Evolutionary conservation across 345 rosid genomes (phyloP), one percentile per base, ranked within the genome.

Genomic region (Pseudoturritis turrita): DNA sequence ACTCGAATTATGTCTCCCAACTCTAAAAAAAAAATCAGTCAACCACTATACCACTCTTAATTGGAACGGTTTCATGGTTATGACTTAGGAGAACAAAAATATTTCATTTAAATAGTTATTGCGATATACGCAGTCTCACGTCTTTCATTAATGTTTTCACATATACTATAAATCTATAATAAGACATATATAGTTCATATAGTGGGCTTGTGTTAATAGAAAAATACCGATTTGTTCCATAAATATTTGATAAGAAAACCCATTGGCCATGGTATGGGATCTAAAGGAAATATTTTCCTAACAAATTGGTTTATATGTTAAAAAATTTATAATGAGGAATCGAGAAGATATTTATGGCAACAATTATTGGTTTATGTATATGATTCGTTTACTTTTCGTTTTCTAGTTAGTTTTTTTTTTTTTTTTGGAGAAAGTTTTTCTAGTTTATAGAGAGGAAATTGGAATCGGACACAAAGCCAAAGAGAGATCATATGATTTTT

Each of bases 391-490:
- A 33, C 43, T 68, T 74, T 58, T 36, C 10, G 33, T 45, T 65
- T 35, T 55, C 11, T 21, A 55, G 41, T 50, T 57, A 50, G 68
- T 29, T 29, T 36, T n/a, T n/a, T n/a, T n/a, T n/a, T n/a, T n/a
- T n/a, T n/a, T n/a, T n/a, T n/a, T n/a, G n/a, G n/a, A n/a, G n/a
- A n/a, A n/a, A n/a, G n/a, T n/a, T n/a, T n/a, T n/a, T n/a, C 40
- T 46, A 41, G n/a, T 26, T 17, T 23, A 26, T 5, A 51, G 15
- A 28, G 59, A 50, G 41, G 25, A 73, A 19, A 73, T 57, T 53
- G 33, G 37, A 57, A 57, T 65, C 60, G 66, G 53, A 56, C 52
- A 57, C 25, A 65, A 73, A 56, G 77, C 53, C 72, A 73, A 73
- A 68, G 62, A 59, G 59, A 22, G 78, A 75, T 47, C 28, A 59